phyloP scores from a whole-genome alignment of 2,329 filamentous ascomycete genomes.

The Fusarium chaquense region DNA sequence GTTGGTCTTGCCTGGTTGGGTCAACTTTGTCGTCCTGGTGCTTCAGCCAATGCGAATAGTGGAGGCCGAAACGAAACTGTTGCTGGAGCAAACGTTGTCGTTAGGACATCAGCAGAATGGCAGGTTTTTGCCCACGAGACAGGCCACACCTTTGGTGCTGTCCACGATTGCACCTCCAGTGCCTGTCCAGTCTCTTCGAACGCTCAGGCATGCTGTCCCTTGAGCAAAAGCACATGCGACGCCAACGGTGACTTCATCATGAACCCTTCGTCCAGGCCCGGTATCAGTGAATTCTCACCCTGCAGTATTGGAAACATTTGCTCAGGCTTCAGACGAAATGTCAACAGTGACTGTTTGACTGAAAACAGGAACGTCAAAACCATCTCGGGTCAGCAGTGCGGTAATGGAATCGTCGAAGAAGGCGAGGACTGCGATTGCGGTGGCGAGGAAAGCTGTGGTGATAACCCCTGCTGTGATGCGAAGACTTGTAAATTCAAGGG shows the following conservation, averaged over 20 bases:
- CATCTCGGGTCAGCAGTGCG: conserved; percentile 86
- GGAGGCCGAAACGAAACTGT: conserved; percentile 75
- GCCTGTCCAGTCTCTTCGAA: conserved; percentile 74
- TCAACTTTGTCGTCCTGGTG: conserved; percentile 77
- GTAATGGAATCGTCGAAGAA: conserved; percentile 94
- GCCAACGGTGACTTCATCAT: conserved; percentile 88
- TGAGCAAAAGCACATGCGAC: conserved; percentile 75
- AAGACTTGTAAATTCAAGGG: conserved; percentile 86
- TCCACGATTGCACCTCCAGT: conserved; percentile 85
- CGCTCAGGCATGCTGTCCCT: conserved; percentile 79
- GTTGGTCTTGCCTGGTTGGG: conserved; percentile 95
- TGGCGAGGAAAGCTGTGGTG: conserved; percentile 75
- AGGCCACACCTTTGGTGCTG: conserved; percentile 94
- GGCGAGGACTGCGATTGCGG: conserved; percentile 98
- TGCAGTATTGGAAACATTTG: conserved; percentile 96
- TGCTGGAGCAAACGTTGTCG: conserved; percentile 88
- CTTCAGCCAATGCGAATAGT: conserved; percentile 63
- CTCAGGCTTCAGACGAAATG: conserved; percentile 81
- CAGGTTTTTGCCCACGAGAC: conserved; percentile 95
- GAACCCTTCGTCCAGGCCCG: conserved; percentile 86
- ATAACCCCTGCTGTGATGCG: conserved; percentile 86
- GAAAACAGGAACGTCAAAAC: conserved; percentile 86
- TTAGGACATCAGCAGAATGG: conserved; percentile 87
- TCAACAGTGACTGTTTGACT: conserved; percentile 82
- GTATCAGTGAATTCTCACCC: conserved; percentile 83